Conservation (phyloP, 2,329 filamentous ascomycete species). For the Apiospora arundinis region DNA sequence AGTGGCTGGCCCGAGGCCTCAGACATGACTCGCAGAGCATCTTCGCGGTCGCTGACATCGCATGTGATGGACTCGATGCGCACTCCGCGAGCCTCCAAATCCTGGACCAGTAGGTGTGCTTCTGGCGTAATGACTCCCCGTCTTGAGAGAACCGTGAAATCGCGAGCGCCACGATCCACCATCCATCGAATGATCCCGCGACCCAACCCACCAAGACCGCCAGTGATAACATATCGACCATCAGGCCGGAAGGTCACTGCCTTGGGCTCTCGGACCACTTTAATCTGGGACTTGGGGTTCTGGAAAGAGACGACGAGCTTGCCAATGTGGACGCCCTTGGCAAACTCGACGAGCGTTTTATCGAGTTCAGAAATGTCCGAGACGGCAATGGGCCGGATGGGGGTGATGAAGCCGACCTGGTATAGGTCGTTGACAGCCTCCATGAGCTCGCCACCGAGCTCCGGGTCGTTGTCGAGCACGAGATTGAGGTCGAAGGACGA, state of each 20-base stretch:
- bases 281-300: background rate
- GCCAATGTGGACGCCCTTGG: slow-evolving; percentile 29
- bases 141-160: slow-evolving; percentile 40
- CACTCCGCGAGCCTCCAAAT: slow-evolving; percentile 33
- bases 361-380: slow-evolving; percentile 25
- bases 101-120: slow-evolving; percentile 29
- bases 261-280: background rate
- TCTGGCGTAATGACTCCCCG: slow-evolving; percentile 32
- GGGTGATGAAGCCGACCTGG: slow-evolving; percentile 26
- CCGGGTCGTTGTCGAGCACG: slow-evolving; percentile 1
- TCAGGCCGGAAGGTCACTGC: slow-evolving; percentile 24
- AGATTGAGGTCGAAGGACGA: slow-evolving; percentile 25
- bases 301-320: slow-evolving; percentile 28
- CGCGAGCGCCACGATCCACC: slow-evolving; percentile 37
- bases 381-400: slow-evolving; percentile 27
- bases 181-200: slow-evolving; percentile 39
- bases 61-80: slow-evolving; percentile 35
- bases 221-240: slow-evolving; percentile 42
- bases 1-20: slow-evolving; percentile 3
- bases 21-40: slow-evolving; percentile 37
- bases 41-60: slow-evolving; percentile 37
- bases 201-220: slow-evolving; percentile 44
- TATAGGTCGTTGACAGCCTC: slow-evolving; percentile 28
- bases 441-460: slow-evolving; percentile 28
- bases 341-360: slow-evolving; percentile 27